Evolutionary conservation across 2,329 filamentous ascomycete genomes (phyloP).

Genomic region (Fusarium neocosmosporiellum): DNA sequence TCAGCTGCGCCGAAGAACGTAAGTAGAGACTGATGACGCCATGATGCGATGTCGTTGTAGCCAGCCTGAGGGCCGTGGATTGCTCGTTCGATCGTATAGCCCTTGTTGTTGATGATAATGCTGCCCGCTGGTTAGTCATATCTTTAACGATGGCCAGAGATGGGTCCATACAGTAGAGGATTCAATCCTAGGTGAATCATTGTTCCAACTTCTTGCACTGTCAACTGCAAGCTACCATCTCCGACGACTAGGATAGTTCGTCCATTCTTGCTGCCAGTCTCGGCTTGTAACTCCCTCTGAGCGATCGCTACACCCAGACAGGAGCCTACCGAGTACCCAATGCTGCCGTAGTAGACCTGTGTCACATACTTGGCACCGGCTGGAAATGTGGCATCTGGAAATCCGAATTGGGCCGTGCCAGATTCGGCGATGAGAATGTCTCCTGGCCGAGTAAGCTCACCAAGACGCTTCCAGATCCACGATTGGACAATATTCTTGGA

Average conservation of each 20-base stretch:
- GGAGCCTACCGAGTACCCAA: conserved; percentile 16
- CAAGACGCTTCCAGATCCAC: conserved; percentile 22
- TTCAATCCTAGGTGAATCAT: conserved; percentile 9
- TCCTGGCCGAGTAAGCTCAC: neutral
- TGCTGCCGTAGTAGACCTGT: conserved; percentile 23
- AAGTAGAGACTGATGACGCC: conserved; percentile 10
- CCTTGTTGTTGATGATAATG: conserved; percentile 21
- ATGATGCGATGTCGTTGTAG: conserved; percentile 19
- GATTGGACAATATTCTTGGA: conserved; percentile 13
- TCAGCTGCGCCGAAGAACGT: conserved; percentile 1
- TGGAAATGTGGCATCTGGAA: conserved; percentile 14
- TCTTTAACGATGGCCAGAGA: accelerated
- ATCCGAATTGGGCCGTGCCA: conserved; percentile 20
- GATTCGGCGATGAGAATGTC: conserved; percentile 19
- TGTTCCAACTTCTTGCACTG: conserved; percentile 17
- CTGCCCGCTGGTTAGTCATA: neutral
- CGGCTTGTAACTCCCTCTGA: conserved; percentile 1
- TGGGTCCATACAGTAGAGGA: conserved; percentile 2
- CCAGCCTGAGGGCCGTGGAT: conserved; percentile 13
- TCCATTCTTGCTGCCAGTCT: neutral
- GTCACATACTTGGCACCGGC: conserved; percentile 12
- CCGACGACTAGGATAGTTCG: conserved; percentile 16
- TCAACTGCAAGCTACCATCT: conserved; percentile 20
- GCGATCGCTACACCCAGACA: conserved; percentile 13
- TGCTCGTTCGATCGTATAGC: conserved; percentile 16